Percentiles rank a stretch among this genome's conserved stretches.
Conservation (phyloP, 2,329 filamentous ascomycete species). For the Pseudodiploospora longispora region DNA sequence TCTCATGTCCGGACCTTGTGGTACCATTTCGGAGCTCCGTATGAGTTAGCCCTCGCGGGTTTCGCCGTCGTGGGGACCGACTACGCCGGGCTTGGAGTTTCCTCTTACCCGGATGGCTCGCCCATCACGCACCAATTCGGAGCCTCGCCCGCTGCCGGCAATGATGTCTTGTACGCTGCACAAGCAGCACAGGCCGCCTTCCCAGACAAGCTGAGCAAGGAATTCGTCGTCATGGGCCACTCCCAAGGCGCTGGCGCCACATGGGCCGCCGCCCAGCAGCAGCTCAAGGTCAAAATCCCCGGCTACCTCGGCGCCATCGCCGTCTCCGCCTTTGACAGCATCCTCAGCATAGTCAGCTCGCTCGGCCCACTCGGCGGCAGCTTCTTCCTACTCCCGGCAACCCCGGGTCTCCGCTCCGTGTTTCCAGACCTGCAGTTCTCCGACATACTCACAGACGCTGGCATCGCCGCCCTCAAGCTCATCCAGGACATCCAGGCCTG, state of each 20-base stretch:
- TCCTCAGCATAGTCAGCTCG: neutral
- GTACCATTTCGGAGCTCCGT: slow-evolving; percentile 32
- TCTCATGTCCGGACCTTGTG: slow-evolving; percentile 32
- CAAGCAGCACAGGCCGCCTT: slow-evolving; percentile 34
- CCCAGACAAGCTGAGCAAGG: slow-evolving; percentile 19
- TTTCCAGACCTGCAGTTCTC: slow-evolving; percentile 10
- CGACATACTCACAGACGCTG: slow-evolving; percentile 9
- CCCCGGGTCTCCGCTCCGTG: slow-evolving; percentile 8
- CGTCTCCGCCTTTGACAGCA: slow-evolving; percentile 13
- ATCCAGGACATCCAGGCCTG: slow-evolving; percentile 11
- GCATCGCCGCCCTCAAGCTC: slow-evolving; percentile 6
- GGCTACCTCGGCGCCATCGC: slow-evolving; percentile 31
- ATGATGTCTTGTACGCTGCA: slow-evolving; percentile 35
- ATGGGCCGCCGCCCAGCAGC: slow-evolving; percentile 26
- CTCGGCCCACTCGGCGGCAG: neutral
- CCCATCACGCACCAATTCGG: slow-evolving; percentile 33
- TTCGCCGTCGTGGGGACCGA: slow-evolving; percentile 37
- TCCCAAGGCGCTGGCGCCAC: slow-evolving; percentile 37
- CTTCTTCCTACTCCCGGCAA: slow-evolving; percentile 7
- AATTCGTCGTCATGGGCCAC: slow-evolving; percentile 38
- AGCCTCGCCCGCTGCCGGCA: slow-evolving; percentile 27
- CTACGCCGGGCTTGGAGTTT: slow-evolving; percentile 36
- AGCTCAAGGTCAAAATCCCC: slow-evolving; percentile 19
- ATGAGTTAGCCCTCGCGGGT: slow-evolving; percentile 30
- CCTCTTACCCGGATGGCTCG: slow-evolving; percentile 21